Evolutionary conservation across 2,329 filamentous ascomycete species (phyloP).

Genomic region (Sclerotinia sclerotiorum): DNA sequence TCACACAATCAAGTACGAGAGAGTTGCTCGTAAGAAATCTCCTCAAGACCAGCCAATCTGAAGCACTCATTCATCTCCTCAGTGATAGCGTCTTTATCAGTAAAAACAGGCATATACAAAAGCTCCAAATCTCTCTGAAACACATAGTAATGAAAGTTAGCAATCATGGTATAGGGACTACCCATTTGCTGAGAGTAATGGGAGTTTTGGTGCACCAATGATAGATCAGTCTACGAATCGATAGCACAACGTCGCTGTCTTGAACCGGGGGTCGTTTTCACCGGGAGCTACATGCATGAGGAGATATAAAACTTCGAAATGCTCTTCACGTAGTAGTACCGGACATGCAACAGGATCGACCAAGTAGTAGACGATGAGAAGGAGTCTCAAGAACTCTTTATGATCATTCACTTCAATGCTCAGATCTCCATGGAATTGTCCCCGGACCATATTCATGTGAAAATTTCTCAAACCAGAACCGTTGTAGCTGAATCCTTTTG

Average conservation of each 20-base stretch:
- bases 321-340: not conserved
- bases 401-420: too few relatives aligned
- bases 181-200: not conserved
- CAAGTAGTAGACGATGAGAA: too few relatives aligned
- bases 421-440: too few relatives aligned
- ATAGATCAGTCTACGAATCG: not conserved
- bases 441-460: too few relatives aligned
- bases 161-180: not conserved
- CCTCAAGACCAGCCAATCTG: not conserved
- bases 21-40: not conserved
- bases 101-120: not conserved
- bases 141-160: not conserved
- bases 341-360: too few relatives aligned
- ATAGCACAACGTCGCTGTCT: not conserved
- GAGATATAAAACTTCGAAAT: not conserved
- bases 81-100: not conserved
- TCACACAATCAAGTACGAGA: not conserved
- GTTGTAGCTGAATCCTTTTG: not conserved
- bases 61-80: not conserved
- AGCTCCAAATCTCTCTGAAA: not conserved
- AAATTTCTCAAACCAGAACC: too few relatives aligned
- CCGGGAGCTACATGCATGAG: not conserved
- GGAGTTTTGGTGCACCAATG: not conserved
- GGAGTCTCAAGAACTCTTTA: too few relatives aligned
- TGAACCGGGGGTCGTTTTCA: not conserved